Evolutionary conservation across 164 flowering plant species (phyloP).

Genomic region (Cinnamomum micranthum): DNA sequence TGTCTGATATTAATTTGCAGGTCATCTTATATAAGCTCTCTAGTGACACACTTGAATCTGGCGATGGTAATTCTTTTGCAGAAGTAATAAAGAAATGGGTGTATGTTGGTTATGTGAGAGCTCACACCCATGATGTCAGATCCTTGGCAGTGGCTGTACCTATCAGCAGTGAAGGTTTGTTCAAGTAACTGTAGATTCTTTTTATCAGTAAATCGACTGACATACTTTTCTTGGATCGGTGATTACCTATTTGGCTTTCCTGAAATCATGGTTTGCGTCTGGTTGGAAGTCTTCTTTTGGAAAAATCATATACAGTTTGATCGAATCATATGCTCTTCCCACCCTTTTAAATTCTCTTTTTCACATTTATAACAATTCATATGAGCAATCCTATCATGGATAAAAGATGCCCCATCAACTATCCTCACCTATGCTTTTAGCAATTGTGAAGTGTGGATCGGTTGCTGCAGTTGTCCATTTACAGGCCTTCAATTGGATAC

Average conservation of each 20-base stretch:
- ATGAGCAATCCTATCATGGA: background rate
- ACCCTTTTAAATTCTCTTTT: too few relatives aligned
- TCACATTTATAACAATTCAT: background rate
- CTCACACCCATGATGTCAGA: constrained; percentile 95
- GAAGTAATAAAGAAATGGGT: constrained; percentile 63
- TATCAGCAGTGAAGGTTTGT: constrained; percentile 69
- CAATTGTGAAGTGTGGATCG: background rate
- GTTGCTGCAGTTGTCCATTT: background rate
- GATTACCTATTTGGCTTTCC: too few relatives aligned
- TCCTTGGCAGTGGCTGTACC: constrained; percentile 89
- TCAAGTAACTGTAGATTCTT: background rate
- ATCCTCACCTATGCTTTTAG: background rate
- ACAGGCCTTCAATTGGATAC: background rate
- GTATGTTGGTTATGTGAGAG: constrained; percentile 66
- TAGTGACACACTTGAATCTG: constrained; percentile 27
- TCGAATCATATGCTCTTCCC: background rate
- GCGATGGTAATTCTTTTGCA: constrained; percentile 28
- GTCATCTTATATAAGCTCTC: constrained; percentile 75
- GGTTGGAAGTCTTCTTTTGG: too few relatives aligned
- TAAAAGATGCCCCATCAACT: background rate
- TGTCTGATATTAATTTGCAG: constrained; percentile 29
- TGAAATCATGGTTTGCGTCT: too few relatives aligned
- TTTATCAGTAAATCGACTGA: too few relatives aligned
- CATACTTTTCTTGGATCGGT: too few relatives aligned
- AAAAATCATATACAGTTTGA: background rate